These are phyloP conservation scores for Phellinidium pouzarii DNA, from an alignment of 1,284 basidiomycete species.

Conservation along the genomic window DNA sequence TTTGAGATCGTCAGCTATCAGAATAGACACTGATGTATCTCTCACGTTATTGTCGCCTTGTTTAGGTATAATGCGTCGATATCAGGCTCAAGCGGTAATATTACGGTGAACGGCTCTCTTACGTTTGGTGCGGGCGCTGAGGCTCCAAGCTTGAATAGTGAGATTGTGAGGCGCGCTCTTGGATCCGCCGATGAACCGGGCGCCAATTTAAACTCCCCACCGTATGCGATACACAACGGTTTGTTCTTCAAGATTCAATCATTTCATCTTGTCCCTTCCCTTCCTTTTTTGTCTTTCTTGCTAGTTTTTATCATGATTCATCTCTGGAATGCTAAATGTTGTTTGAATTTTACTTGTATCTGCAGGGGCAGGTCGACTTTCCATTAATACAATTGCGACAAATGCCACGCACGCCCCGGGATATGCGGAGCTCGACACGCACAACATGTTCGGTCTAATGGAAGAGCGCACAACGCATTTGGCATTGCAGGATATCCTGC, in stretches of 20 bases:
- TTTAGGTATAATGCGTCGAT: conserved; percentile 54
- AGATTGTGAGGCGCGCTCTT: conserved; percentile 32
- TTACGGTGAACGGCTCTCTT: conserved; percentile 59
- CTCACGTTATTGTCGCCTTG: conserved; percentile 4
- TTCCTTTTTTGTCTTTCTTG: no score
- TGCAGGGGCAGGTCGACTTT: conserved; percentile 41
- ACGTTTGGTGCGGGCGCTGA: conserved; percentile 36
- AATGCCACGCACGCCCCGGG: conserved; percentile 54
- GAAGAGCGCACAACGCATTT: conserved; percentile 55
- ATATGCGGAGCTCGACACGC: conserved; percentile 50
- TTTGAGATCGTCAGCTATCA: not conserved
- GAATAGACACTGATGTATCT: not conserved
- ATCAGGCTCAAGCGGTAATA: conserved; percentile 67
- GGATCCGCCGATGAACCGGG: conserved; percentile 40
- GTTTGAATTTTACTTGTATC: not conserved
- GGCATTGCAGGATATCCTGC: conserved; percentile 43
- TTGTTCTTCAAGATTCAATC: conserved; percentile 16
- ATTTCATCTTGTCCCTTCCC: no score
- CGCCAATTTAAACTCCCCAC: conserved; percentile 48
- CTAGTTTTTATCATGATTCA: no score
- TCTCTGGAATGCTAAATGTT: no score
- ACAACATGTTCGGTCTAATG: conserved; percentile 64
- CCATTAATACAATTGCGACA: conserved; percentile 44
- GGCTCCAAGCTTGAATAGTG: not conserved
- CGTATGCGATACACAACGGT: conserved; percentile 72